phyloP scores from a whole-genome alignment of 1,284 basidiomycete species.

The Boletus hoseneyae region DNA sequence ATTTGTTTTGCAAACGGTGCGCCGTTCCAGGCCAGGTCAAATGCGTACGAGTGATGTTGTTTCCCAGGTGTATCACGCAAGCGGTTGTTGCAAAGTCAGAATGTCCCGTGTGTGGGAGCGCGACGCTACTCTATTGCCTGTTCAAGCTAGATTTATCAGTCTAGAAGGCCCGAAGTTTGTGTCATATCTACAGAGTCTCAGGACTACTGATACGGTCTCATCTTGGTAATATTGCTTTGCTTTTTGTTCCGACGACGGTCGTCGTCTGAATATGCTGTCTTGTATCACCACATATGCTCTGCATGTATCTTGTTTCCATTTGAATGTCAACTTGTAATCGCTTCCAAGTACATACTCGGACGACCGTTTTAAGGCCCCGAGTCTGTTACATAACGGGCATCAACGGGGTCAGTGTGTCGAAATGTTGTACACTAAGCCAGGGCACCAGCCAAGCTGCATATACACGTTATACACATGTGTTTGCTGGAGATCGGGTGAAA shows the following conservation, averaged over 20 bases:
- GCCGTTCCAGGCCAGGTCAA: slow-evolving; percentile 11
- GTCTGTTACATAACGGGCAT: not conserved
- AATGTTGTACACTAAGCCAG: no score
- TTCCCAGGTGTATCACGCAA: slow-evolving; percentile 46
- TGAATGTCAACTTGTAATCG: not conserved
- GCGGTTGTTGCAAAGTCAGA: slow-evolving; percentile 41
- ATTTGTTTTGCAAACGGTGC: slow-evolving; percentile 54
- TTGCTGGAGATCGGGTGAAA: no score
- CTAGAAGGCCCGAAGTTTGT: not conserved
- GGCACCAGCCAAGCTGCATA: no score
- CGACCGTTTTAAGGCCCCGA: no score
- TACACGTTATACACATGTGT: no score
- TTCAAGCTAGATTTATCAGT: slow-evolving; percentile 28
- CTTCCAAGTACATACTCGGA: no score
- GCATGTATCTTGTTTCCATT: not conserved
- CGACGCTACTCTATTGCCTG: slow-evolving; percentile 50
- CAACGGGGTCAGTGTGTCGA: no score
- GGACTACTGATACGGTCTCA: not conserved
- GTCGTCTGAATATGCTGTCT: not conserved
- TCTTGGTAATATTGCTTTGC: not conserved
- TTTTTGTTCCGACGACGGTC: not conserved
- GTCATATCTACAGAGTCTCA: not conserved
- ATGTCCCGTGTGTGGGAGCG: slow-evolving; percentile 47
- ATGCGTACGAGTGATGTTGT: not conserved
- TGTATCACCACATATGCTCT: not conserved